phyloP scores from a whole-genome alignment of 768 basidiomycete species.

The Russula griseocarnosa region DNA sequence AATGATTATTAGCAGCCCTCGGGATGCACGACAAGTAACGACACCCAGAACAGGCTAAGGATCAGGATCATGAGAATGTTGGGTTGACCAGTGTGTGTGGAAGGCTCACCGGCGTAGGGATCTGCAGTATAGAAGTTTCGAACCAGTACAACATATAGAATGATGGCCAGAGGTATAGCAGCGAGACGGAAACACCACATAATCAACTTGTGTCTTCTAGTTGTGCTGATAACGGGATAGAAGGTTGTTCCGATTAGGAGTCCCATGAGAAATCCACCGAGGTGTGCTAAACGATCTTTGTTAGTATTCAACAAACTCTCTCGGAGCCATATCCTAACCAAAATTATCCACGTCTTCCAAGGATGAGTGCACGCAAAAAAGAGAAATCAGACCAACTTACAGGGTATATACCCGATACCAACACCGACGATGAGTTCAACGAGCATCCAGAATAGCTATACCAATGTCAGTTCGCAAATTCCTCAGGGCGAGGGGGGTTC shows the following conservation, averaged over 20 bases:
- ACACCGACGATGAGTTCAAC: slow-evolving; percentile 85
- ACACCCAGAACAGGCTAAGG: slow-evolving; percentile 79
- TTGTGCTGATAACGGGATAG: slow-evolving; percentile 83
- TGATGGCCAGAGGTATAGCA: slow-evolving; percentile 69
- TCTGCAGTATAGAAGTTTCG: slow-evolving; percentile 89
- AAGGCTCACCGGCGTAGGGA: slow-evolving; percentile 69
- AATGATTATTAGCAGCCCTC: slow-evolving; percentile 63
- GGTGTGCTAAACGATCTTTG: slow-evolving; percentile 55
- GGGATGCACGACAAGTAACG: slow-evolving; percentile 90
- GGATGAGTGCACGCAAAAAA: neutral
- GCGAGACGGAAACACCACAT: slow-evolving; percentile 69
- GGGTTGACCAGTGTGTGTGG: neutral
- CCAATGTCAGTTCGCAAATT: neutral
- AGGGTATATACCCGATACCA: slow-evolving; percentile 79
- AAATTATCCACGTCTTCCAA: slow-evolving; percentile 82
- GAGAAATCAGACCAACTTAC: slow-evolving; percentile 40
- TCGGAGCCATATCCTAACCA: slow-evolving; percentile 40
- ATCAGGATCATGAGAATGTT: neutral
- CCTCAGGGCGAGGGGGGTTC: slow-evolving; percentile 17
- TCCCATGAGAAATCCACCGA: slow-evolving; percentile 84
- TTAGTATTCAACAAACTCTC: slow-evolving; percentile 11
- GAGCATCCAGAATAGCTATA: slow-evolving; percentile 74
- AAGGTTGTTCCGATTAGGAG: slow-evolving; percentile 78
- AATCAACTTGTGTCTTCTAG: slow-evolving; percentile 65
- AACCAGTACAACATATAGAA: slow-evolving; percentile 77